A percentile compares a stretch with the other conserved stretches of the same genome.
Evolutionary conservation across 2,329 filamentous ascomycete genomes (phyloP).

Genomic region (Ascochyta rabiei): DNA sequence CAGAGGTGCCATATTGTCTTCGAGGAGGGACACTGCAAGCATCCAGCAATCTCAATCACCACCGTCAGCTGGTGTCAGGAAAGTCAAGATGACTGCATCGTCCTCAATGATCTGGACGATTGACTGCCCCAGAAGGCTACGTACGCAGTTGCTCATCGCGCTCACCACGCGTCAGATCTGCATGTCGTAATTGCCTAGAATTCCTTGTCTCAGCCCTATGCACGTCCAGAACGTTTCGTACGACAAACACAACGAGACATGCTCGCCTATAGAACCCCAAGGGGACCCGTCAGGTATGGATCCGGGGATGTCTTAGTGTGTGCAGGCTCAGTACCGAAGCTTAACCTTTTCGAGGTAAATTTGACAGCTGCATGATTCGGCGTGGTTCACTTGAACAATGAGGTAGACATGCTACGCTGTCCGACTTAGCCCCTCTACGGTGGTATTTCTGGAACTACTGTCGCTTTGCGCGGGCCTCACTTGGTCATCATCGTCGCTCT

Average conservation of each 20-base stretch:
- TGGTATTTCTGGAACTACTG: not conserved
- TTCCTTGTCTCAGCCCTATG: conserved; percentile 37
- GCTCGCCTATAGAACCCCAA: conserved; percentile 14
- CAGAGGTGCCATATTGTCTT: not conserved
- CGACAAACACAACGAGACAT: conserved; percentile 23
- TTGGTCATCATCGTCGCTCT: not conserved
- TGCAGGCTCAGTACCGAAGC: conserved; percentile 6
- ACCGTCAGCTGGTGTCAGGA: not conserved
- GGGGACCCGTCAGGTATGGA: conserved; percentile 17
- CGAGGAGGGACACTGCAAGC: not conserved
- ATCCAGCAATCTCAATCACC: not conserved
- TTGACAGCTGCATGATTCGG: conserved; percentile 8
- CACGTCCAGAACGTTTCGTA: conserved; percentile 34
- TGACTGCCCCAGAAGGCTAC: not conserved
- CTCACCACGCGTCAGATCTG: not conserved
- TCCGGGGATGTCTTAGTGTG: conserved; percentile 19
- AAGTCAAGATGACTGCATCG: conserved; percentile 7
- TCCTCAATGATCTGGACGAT: not conserved
- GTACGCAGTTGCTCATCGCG: not conserved
- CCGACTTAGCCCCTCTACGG: conserved; percentile 6
- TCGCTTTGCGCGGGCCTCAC: not conserved
- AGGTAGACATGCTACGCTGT: conserved; percentile 4
- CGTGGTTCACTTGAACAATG: conserved; percentile 7
- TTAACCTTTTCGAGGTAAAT: conserved; percentile 11
- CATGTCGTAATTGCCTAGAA: conserved; percentile 24